Base-by-base conservation (phyloP, 2,329 filamentous ascomycete genomes). In the Fusarium verticillioides region DNA sequence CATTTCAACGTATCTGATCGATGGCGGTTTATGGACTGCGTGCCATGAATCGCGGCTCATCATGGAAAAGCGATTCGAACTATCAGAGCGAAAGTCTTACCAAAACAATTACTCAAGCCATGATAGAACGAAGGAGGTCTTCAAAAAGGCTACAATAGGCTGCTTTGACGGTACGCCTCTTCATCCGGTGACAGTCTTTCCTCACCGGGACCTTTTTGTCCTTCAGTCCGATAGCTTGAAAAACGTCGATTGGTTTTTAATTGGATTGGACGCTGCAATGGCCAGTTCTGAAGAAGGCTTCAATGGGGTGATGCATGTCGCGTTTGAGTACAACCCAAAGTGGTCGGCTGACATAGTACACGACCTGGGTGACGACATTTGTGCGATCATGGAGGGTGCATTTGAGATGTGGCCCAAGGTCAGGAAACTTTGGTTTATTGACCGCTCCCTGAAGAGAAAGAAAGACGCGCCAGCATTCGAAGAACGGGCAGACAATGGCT, bases 21-120 rank as follows among this genome's bases (percentile, higher is more conserved):
- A 73, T 36, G 60, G 60, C 2, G 68, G 68, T 9, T 5, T 73
- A 18, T 72, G 60, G 68, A 60, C 53, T 1, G 60, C 64, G 4
- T 73, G 64, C 5, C 68, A 58, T 15, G 60, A 69, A 37, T 72
- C 69, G 0, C 43, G 58, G 9, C 30, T 50, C 3, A 11, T 73
- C 2, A 72, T 73, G 58, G 61, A 69, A 2, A 30, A 1, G 3
- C n/a, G 49, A 8, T 72, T 19, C 16, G 4, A 28, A 23, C 52
- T 21, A 23, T n/a, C 39, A 11, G 19, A 66, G 18, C 12, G 21
- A 18, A 30, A 23, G n/a, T n/a, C n/a, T n/a, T n/a, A n/a, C n/a
- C n/a, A n/a, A n/a, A n/a, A n/a, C n/a, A n/a, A n/a, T n/a, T n/a
- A n/a, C n/a, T n/a, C n/a, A n/a, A n/a, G n/a, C n/a, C n/a, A n/a